A percentile compares a stretch with the other conserved stretches of the same genome.
Conservation (phyloP, 108 stramenopile species). For the Cylindrotheca fusiformis region DNA sequence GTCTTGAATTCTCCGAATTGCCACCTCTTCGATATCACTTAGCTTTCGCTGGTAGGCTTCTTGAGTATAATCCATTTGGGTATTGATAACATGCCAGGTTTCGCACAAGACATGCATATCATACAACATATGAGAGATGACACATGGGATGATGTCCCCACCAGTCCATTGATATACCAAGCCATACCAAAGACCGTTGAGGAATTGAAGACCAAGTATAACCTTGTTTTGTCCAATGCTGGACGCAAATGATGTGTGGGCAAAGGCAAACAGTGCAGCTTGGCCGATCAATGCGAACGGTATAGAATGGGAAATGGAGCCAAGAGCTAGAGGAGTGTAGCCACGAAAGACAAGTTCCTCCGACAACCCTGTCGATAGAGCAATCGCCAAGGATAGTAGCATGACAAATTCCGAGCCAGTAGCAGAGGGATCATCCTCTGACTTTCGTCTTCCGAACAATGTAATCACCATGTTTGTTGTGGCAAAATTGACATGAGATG, state of each 20-base stretch:
- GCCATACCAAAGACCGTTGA: constrained; percentile 49
- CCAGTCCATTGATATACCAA: constrained; percentile 29
- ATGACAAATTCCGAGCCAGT: constrained; percentile 24
- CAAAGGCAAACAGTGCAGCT: constrained; percentile 44
- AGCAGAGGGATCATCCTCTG: constrained; percentile 12
- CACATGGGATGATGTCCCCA: constrained; percentile 46
- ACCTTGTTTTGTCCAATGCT: constrained; percentile 38
- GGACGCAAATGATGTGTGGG: constrained; percentile 33
- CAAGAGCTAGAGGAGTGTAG: constrained; percentile 32
- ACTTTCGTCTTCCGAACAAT: constrained; percentile 48
- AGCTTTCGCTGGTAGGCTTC: constrained; percentile 8
- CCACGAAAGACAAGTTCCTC: constrained; percentile 61
- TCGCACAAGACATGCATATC: constrained; percentile 42
- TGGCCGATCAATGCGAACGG: constrained; percentile 36
- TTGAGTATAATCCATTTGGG: constrained; percentile 57
- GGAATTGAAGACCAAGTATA: constrained; percentile 24
- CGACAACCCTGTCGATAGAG: constrained; percentile 33
- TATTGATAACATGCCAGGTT: constrained; percentile 44
- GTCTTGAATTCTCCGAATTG: constrained; percentile 18
- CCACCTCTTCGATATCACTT: constrained; percentile 1
- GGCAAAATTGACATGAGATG: constrained; percentile 35
- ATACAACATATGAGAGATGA: constrained; percentile 43
- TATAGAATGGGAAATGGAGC: constrained; percentile 22
- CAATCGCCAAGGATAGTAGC: constrained; percentile 17
- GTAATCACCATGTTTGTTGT: constrained; percentile 56